Evolutionary conservation across 352 stramenopile species (phyloP), one percentile per base, ranked within the genome.

Genomic region (Globisporangium lucens): DNA sequence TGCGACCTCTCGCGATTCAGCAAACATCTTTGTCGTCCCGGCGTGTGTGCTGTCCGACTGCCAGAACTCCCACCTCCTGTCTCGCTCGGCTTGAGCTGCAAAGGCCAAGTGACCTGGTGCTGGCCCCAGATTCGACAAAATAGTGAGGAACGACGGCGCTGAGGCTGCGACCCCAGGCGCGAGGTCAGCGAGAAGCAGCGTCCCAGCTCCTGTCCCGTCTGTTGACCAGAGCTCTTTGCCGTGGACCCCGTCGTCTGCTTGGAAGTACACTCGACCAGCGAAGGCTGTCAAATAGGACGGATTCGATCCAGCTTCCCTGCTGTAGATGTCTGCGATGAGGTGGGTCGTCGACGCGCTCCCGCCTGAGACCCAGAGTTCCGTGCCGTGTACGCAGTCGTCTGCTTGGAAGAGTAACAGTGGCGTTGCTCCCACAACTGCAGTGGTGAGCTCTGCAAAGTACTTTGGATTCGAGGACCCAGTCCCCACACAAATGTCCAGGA

Each of bases 211-310:
- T 20, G 80, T 83, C 13, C 87, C 89, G 55, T 95, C 83, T 0
- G 78, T 89, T 1, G 55, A 36, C 91, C 91, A 98, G 15, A 98
- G 69, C 65, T 98, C 91, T 4, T 72, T 61, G 12, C 91, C 91
- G 49, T 80, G 77, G 5, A 76, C 70, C 36, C 90, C 81, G 65
- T 98, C 91, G 58, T 95, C 76, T 10, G 91, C 91, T 43, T 90
- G 79, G 69, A 98, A 98, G 56, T 81, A 91, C 3, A 88, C 72
- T 4, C 68, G 66, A 17, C 58, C 68, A 15, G 68, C 59, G 38
- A 83, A 93, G 8, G 60, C 55, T 2, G 76, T 89, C 17, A 97
- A 57, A 65, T 82, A 91, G 2, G 70, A 74, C 30, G 89, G 87
- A 7, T 35, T 52, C 2, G 83, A 93, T 2, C 82, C 75, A 10